Evolutionary conservation across 1,139 yeast genomes (phyloP).

Genomic region (Hansenula sp.): DNA sequence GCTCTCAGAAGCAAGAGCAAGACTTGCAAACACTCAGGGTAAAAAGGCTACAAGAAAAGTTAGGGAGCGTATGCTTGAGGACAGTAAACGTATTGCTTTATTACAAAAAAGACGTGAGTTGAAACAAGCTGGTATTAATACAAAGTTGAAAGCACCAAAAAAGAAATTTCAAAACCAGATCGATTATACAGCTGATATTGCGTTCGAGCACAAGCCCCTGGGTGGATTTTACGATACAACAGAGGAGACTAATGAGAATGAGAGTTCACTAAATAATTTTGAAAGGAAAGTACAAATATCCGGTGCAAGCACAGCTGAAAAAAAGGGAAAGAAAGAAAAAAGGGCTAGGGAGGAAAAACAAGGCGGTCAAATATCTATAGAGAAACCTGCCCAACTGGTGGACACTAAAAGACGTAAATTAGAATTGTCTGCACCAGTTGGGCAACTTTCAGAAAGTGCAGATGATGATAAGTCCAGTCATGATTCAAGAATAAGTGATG

Average conservation of each 20-base stretch:
- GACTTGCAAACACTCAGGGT: conserved; percentile 91
- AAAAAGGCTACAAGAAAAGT: conserved; percentile 91
- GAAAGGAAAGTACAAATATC: conserved; percentile 40
- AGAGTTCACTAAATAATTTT: conserved; percentile 37
- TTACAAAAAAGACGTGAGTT: conserved; percentile 81
- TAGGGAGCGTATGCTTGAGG: conserved; percentile 76
- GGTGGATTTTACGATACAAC: conserved; percentile 67
- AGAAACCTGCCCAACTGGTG: conserved; percentile 27
- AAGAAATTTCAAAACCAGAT: conserved; percentile 59
- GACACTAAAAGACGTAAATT: conserved; percentile 51
- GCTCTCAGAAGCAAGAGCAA: conserved; percentile 90
- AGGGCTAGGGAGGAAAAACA: conserved; percentile 18
- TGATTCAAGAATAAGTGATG: conserved; percentile 30
- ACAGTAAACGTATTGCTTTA: conserved; percentile 69
- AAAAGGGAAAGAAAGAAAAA: conserved; percentile 26
- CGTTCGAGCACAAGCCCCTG: conserved; percentile 72
- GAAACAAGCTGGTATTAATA: conserved; percentile 78
- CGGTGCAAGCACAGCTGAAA: conserved; percentile 41
- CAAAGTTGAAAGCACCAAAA: conserved; percentile 36
- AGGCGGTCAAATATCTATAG: conserved; percentile 18
- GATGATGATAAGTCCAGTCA: conserved; percentile 16
- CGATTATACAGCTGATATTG: conserved; percentile 82
- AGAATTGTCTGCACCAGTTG: conserved; percentile 48
- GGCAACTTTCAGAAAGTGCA: conserved; percentile 29
- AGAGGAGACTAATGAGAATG: conserved; percentile 48